These are phyloP conservation scores for Tolypocladium pustulatum DNA, from an alignment of 2,329 filamentous ascomycete species.

Conservation along the genomic window DNA sequence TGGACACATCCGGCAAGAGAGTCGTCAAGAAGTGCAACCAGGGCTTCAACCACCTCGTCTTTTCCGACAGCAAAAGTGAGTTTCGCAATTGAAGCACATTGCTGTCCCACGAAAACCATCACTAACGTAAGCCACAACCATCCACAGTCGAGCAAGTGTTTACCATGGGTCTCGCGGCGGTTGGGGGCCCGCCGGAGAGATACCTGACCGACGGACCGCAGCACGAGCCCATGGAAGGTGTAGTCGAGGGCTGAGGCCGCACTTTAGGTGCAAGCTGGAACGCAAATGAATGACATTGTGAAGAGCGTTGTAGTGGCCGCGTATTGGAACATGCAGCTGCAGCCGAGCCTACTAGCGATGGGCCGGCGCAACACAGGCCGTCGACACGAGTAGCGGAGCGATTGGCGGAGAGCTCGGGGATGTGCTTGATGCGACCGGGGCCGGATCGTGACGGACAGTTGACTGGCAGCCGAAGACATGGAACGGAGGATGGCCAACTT, in stretches of 20 bases:
- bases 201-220: neutral
- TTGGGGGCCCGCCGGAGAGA: neutral
- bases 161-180: neutral
- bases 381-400: neutral
- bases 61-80: conserved; percentile 1
- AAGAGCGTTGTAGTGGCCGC: neutral
- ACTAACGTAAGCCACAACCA: neutral
- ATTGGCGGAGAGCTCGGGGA: neutral
- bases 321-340: neutral
- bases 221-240: neutral
- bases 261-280: neutral
- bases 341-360: neutral
- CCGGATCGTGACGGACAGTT: neutral
- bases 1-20: conserved; percentile 1
- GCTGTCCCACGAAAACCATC: neutral
- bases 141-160: conserved; percentile 1
- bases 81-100: neutral
- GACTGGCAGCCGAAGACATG: neutral
- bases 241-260: neutral
- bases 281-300: neutral
- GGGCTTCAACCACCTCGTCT: neutral
- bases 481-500: neutral
- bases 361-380: neutral
- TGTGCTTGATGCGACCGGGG: neutral
- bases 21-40: neutral